Base-by-base conservation (phyloP, 768 basidiomycete species). In the Neoboletus brunneissimus region DNA sequence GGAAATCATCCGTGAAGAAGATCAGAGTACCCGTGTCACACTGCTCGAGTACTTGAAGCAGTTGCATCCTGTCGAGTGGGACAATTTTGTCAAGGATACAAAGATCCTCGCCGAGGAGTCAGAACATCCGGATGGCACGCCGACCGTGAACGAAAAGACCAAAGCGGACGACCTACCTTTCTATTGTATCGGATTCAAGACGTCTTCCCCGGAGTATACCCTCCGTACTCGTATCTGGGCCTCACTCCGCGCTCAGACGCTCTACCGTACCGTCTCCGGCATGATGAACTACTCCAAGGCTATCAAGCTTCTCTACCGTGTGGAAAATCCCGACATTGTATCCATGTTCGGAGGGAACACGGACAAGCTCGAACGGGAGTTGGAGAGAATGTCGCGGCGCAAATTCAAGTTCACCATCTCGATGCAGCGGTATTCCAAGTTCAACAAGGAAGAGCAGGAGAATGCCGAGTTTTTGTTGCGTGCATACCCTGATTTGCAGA, bases 201-300 rank as follows among this genome's bases (percentile, higher is more conserved):
- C 91, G 4, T 94, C 97, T 2, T 94, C 95, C 5, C 97, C 97
- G 2, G 97, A 99, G 71, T 98, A 97, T 73, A 99, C 97, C 32
- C 85, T 99, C 45, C 93, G 97, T 60, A 98, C 96, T 0, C 92
- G 97, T 73, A 99, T 99, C 63, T 98, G 97, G 97, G 96, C 97
- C 2, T 98, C 95, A 3, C 82, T 99, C 27, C 92, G 97, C 52
- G 95, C 95, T 6, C 97, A 99, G 75, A 99, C 97, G 0, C 84
- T 99, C 32, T 99, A 99, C 74, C 88, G 97, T 60, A 99, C 97
- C 12, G 94, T 98, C 20, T 98, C 97, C 5, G 97, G 97, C 59
- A 98, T 99, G 93, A 98, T 99, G 97, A 98, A 99, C 77, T 99
- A 99, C 76, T 90, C 94, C 67, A 99, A 99, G 76, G 97, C 97